A percentile compares a stretch with the other conserved stretches of the same genome.
phyloP scores from a whole-genome alignment of 768 basidiomycete species.

The Guyanaporus albipodus region DNA sequence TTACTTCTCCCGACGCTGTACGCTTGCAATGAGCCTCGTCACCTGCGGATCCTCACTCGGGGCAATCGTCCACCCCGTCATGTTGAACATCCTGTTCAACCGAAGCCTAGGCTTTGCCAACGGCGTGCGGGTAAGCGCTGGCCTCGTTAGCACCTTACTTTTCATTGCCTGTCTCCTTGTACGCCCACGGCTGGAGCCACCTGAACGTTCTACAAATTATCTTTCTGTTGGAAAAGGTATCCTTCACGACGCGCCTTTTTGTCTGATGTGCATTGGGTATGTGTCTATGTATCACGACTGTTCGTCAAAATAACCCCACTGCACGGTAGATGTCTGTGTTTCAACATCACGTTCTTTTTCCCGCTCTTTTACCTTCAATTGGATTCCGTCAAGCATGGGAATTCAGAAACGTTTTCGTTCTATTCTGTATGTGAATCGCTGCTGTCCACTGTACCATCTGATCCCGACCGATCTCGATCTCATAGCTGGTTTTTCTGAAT shows the following conservation, averaged over 20 bases:
- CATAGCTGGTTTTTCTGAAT: conserved; percentile 51
- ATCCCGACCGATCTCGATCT: background rate
- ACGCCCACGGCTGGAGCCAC: conserved; percentile 39
- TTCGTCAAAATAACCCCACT: background rate
- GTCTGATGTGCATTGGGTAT: conserved; percentile 20
- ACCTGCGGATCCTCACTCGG: conserved; percentile 36
- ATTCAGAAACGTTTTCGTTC: conserved; percentile 47
- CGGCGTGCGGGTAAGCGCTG: conserved; percentile 49
- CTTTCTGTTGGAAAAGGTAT: conserved; percentile 13
- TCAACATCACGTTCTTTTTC: conserved; percentile 41
- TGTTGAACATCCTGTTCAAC: conserved; percentile 29
- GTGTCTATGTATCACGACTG: background rate
- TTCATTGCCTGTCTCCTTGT: conserved; percentile 31
- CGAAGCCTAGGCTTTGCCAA: conserved; percentile 36
- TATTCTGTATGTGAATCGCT: conserved; percentile 40
- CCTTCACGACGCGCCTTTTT: conserved; percentile 15
- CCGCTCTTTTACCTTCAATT: conserved; percentile 58
- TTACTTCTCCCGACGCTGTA: conserved; percentile 40
- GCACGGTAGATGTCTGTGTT: conserved; percentile 17
- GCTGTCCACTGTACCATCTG: background rate
- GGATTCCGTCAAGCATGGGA: conserved; percentile 45
- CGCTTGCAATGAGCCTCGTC: conserved; percentile 43
- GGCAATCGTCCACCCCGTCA: conserved; percentile 23
- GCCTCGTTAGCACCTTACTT: conserved; percentile 36
- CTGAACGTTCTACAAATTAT: conserved; percentile 14